Evolutionary conservation across 495 filamentous ascomycete species (phyloP).

Genomic region (Annulohypoxylon stygium): DNA sequence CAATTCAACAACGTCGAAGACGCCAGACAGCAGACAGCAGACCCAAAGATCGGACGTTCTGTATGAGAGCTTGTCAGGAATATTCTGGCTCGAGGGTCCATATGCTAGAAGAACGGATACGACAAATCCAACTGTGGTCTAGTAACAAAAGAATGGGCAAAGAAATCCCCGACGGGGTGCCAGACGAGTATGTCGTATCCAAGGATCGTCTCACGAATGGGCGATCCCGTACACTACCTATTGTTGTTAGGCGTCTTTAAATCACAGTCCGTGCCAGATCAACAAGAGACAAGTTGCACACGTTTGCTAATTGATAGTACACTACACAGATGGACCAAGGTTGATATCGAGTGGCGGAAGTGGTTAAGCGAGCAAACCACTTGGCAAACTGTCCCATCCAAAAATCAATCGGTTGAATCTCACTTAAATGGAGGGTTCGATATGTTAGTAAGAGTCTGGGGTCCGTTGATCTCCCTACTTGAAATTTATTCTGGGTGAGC

Average conservation of each 20-base stretch:
- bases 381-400: constrained; percentile 1
- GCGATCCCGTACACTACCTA: neutral
- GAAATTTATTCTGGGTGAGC: constrained; percentile 10
- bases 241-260: too few relatives aligned
- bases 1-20: neutral
- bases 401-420: neutral
- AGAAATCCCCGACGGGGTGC: constrained; percentile 35
- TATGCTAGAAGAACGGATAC: constrained; percentile 46
- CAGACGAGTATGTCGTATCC: constrained; percentile 45
- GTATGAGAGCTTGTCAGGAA: constrained; percentile 46
- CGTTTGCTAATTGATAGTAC: constrained; percentile 20
- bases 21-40: neutral
- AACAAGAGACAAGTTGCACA: neutral
- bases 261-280: too few relatives aligned
- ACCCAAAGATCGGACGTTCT: constrained; percentile 24
- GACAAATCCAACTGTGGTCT: constrained; percentile 43
- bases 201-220: neutral
- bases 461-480: constrained; percentile 33
- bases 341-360: constrained; percentile 44
- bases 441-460: constrained; percentile 23
- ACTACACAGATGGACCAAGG: constrained; percentile 35
- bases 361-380: constrained; percentile 47
- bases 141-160: constrained; percentile 13
- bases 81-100: constrained; percentile 43
- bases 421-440: neutral